phyloP scores from a whole-genome alignment of 352 stramenopile species.

The Phytophthora rubi region DNA sequence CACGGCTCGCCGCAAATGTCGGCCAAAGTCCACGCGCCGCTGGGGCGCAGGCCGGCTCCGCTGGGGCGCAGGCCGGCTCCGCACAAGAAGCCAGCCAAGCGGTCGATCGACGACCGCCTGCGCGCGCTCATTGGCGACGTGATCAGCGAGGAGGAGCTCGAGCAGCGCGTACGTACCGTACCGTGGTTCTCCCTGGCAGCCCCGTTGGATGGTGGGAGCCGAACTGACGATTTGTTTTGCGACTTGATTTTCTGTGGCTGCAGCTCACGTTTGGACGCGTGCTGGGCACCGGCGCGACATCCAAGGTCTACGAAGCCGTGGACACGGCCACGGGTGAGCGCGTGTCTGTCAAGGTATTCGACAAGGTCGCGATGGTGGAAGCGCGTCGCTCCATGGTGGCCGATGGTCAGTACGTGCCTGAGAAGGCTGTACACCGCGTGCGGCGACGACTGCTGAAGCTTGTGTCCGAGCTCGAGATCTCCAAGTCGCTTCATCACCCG shows the following conservation, averaged over 20 bases:
- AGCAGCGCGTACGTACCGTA: slow-evolving; percentile 48
- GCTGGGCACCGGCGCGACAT: slow-evolving; percentile 75
- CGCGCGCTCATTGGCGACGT: slow-evolving; percentile 66
- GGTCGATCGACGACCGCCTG: slow-evolving; percentile 68
- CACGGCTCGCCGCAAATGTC: slow-evolving; percentile 36
- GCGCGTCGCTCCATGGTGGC: slow-evolving; percentile 79
- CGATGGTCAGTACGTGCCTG: slow-evolving; percentile 56
- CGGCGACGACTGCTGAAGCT: slow-evolving; percentile 79
- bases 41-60: slow-evolving; percentile 1
- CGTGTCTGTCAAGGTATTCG: slow-evolving; percentile 85
- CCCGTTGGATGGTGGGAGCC: not conserved
- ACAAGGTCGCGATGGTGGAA: slow-evolving; percentile 85
- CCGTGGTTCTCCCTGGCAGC: not conserved
- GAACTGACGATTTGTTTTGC: slow-evolving; percentile 26
- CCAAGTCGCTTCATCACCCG: slow-evolving; percentile 67
- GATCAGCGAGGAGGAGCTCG: slow-evolving; percentile 66
- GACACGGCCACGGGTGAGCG: slow-evolving; percentile 51
- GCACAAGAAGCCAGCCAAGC: slow-evolving; percentile 34
- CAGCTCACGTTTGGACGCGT: slow-evolving; percentile 69
- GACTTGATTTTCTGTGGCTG: slow-evolving; percentile 28
- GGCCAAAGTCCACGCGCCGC: slow-evolving; percentile 41
- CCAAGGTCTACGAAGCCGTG: slow-evolving; percentile 75
- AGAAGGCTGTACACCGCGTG: slow-evolving; percentile 79
- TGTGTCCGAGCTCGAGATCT: slow-evolving; percentile 85
- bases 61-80: slow-evolving; percentile 2